Evolutionary conservation across 2,329 filamentous ascomycete genomes (phyloP), one percentile per base, ranked within the genome.

Genomic region (Aspergillus cejpii): DNA sequence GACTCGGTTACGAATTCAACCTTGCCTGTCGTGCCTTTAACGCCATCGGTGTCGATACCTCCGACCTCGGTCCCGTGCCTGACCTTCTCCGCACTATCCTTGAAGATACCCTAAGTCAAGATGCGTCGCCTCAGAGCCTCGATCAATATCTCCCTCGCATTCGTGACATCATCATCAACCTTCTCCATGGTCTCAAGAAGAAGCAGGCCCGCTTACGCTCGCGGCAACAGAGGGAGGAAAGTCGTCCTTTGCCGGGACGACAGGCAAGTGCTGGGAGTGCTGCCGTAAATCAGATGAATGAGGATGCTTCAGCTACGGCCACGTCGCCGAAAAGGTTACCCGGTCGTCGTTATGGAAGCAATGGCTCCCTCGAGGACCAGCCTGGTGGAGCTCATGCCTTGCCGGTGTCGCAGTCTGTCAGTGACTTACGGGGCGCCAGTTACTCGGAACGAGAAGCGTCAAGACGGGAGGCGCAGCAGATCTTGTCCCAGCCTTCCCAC

Each of bases 1-100:
- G 92, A 49, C 74, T 98, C 50, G 92, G 92, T 37, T 98, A 98
- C 70, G 92, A 98, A 69, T 98, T 98, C 77, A 98, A 98, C 70
- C 92, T 98, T 74, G 92, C 92, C 21, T 97, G 91, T 67, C 85
- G 92, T 44, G 91, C 92, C 50, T 98, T 98, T 69, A 88, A 87
- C 59, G 88, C 90, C 47, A 98, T 98, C 61, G 92, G 94, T 50
- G 92, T 98, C 51, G 92, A 98, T 60, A 96, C 90, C 1, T 80
- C 82, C 20, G 92, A 98, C 66, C 76, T 98, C 10, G 92, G 92
- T 45, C 95, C 95, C 56, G 92, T 98, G 2, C 92, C 92, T 5
- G 92, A 98, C 65, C 75, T 90, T 47, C 72, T 98, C 51, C 83
- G 92, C 57, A 83, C 83, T 48, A 97, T 98, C 45, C 78, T 98